Percentiles rank a stretch among this genome's conserved stretches.
Evolutionary conservation across 2,329 filamentous ascomycete species (phyloP).

Genomic region (Trichoderma lentiforme): DNA sequence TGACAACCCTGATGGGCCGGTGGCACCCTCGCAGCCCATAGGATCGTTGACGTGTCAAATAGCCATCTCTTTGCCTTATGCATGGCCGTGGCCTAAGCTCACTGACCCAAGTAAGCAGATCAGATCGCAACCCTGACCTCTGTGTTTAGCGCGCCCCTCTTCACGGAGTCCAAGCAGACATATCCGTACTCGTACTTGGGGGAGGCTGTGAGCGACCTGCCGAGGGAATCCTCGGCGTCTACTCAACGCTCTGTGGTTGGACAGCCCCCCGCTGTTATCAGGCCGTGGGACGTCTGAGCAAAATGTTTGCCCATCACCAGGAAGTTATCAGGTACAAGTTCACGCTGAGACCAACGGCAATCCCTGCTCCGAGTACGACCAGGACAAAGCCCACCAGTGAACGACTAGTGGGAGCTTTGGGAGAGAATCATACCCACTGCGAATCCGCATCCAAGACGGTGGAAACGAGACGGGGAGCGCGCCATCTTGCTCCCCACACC

Average conservation of each 20-base stretch:
- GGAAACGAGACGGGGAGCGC: conserved; percentile 10
- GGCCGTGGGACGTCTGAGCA: not conserved
- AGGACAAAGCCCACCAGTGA: not conserved
- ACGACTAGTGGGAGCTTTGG: not conserved
- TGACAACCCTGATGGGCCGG: conserved; percentile 8
- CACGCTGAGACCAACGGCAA: not conserved
- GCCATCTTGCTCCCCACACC: conserved; percentile 13
- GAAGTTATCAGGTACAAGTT: not conserved
- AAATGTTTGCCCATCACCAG: not conserved
- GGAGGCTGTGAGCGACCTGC: not conserved
- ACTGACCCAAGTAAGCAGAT: conserved; percentile 18
- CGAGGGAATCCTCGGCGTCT: not conserved
- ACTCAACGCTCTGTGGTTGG: not conserved
- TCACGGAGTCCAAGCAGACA: not conserved
- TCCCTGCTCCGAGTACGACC: not conserved
- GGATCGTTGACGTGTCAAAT: conserved; percentile 16
- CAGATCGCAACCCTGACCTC: conserved; percentile 15
- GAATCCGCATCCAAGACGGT: conserved; percentile 1
- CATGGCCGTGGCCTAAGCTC: conserved; percentile 12
- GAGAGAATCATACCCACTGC: conserved; percentile 4
- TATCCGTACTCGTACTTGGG: not conserved
- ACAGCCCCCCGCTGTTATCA: not conserved
- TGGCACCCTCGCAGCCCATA: not conserved
- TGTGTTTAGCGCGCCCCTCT: conserved; percentile 12
- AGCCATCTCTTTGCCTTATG: conserved; percentile 3